phyloP scores from a whole-genome alignment of 1,139 yeast species.

The Geotrichum australiense region DNA sequence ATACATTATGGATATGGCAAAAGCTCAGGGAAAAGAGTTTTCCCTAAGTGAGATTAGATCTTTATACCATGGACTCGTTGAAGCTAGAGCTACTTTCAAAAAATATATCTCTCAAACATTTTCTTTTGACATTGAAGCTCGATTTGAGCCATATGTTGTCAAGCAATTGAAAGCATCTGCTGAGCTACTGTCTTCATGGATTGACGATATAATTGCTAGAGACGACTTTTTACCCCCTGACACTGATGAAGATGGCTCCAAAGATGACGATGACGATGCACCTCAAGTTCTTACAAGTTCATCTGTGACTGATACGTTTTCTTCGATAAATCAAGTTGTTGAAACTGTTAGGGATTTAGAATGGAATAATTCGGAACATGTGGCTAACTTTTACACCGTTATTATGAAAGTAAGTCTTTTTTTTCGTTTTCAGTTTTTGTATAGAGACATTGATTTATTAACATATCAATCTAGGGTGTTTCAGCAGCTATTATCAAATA shows the following conservation, averaged over 20 bases:
- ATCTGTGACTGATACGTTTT: conserved; percentile 63
- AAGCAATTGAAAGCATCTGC: conserved; percentile 53
- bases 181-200: conserved; percentile 43
- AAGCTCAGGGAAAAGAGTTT: conserved; percentile 33
- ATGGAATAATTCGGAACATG: conserved; percentile 59
- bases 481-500: conserved; percentile 56
- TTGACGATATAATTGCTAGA: conserved; percentile 46
- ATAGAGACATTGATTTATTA: too few relatives aligned
- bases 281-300: conserved; percentile 40
- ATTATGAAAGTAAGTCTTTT: conserved; percentile 38
- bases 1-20: conserved; percentile 45
- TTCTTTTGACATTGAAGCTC: conserved; percentile 51
- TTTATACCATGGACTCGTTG: conserved; percentile 49
- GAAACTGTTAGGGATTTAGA: conserved; percentile 46
- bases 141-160: conserved; percentile 52
- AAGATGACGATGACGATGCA: conserved; percentile 33
- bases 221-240: conserved; percentile 48
- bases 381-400: conserved; percentile 52
- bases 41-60: conserved; percentile 57
- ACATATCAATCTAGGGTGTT: conserved; percentile 35
- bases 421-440: too few relatives aligned
- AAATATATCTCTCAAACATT: conserved; percentile 46
- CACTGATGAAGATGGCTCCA: not conserved
- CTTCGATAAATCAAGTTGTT: conserved; percentile 53
- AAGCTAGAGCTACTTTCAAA: conserved; percentile 46